Base-by-base conservation (phyloP, 1,139 yeast species). In the Scheffersomyces titani region DNA sequence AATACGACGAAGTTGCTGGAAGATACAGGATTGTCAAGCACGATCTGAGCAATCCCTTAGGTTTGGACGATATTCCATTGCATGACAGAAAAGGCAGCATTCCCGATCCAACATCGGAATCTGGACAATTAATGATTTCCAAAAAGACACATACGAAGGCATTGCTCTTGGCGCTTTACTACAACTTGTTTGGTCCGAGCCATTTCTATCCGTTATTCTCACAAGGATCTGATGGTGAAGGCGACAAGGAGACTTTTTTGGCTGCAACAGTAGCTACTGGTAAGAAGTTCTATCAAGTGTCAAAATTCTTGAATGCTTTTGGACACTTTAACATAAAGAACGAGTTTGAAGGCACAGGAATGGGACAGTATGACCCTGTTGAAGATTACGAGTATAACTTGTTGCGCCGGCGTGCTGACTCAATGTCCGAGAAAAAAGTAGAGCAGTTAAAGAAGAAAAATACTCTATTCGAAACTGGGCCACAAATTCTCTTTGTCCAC, bases 191-290 rank as follows among this genome's bases (percentile, higher is more conserved):
- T 67, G 97, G 97, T 0, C 96, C 94, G 5, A 81, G 82, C 19
- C 86, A 86, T 73, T 92, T 83, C 68, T 92, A 91, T 70, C 96
- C 96, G n/a, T 79, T 92, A 51, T 83, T 92, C 55, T 87, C 94
- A 0, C 97, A 91, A 72, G 93, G 93, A 16, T 85, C 90, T 0
- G 89, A 87, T 57, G 97, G 97, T 50, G 96, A 90, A 74, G 97
- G 97, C 59, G 97, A 92, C 70, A 92, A 91, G 69, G 97, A 92
- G 68, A 90, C 97, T 0, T 92, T 90, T 66, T 75, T 90, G 55
- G 93, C 97, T 0, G 93, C 94, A 0, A 88, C 96, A 0, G 82
- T 82, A 51, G 90, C 89, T 1, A 72, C 88, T 55, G 74, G 76
- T 7, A 82, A 85, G 53, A 77, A 84, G 1, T 88, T 77, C 61